Base-by-base conservation (phyloP, 768 basidiomycete genomes). In the Naganishia onofrii region DNA sequence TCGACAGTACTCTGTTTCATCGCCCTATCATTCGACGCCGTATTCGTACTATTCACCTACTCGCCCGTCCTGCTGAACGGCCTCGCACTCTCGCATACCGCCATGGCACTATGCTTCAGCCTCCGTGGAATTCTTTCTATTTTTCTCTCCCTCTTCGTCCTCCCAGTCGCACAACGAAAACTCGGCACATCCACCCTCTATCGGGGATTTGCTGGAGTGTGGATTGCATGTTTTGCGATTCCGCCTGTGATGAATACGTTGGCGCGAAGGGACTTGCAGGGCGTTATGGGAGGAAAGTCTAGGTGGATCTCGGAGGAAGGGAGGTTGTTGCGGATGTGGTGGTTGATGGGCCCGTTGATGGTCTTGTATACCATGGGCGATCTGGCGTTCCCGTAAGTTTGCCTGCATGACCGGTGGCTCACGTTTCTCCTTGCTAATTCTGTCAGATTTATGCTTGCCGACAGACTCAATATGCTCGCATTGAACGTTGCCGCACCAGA, bases 1-100 rank as follows among this genome's bases (percentile, higher is more conserved):
- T 12, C 0, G 32, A 7, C 28, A 74, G 73, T 74, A 21, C 56
- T 74, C 66, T 58, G 63, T 32, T 46, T 74, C 53, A 66, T 70
- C 29, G 54, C 71, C 53, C 58, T 72, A 32, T 70, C 71, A 5
- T 74, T 74, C 54, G 74, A 74, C 60, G 71, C 74, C n/a, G 68
- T 55, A 8, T 69, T 74, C 36, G 70, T 74, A 28, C 64, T 74
- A 8, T 74, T 72, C 64, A 48, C 65, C 55, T 74, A 74, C 63
- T 72, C 74, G 4, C 55, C 69, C 10, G 29, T 60, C 28, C 28
- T 34, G 10, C 48, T 74, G 8, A 67, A 68, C 65, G 74, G 74
- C 13, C 70, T 74, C 48, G 66, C 57, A 6, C 48, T 74, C 15
- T 57, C 69, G 2, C 73, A 66, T 6, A 48, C 28, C 8, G 29